A percentile compares a stretch with the other conserved stretches of the same genome.
Evolutionary conservation across 306 rosid species (phyloP).

Genomic region (Ziziphus jujuba): DNA sequence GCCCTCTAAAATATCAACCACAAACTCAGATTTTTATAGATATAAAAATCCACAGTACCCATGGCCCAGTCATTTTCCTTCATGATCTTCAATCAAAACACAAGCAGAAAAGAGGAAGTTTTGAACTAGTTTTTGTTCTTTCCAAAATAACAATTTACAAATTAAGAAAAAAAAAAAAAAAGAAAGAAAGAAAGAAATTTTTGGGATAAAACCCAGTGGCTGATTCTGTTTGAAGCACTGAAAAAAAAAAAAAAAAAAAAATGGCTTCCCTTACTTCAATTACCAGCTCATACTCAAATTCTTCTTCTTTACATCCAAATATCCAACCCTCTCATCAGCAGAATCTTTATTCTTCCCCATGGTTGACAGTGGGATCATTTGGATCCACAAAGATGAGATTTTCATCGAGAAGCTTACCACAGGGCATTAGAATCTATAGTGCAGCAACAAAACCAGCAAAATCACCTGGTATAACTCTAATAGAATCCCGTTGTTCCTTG

Average conservation of each 20-base stretch:
- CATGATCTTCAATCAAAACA: constrained; percentile 9
- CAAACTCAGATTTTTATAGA: constrained; percentile 61
- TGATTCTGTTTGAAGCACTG: constrained; percentile 20
- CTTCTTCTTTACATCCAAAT: constrained; percentile 47
- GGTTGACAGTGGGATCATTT: constrained; percentile 40
- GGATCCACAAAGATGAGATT: constrained; percentile 36
- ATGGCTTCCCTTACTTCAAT: constrained; percentile 68
- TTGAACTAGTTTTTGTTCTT: background rate
- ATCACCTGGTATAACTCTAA: constrained; percentile 65
- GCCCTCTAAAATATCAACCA: constrained; percentile 47
- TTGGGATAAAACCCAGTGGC: constrained; percentile 20
- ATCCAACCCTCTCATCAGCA: constrained; percentile 32
- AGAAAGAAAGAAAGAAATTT: too few relatives aligned
- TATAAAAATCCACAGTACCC: constrained; percentile 42
- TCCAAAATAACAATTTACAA: background rate
- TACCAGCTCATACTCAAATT: constrained; percentile 43
- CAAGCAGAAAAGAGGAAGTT: constrained; percentile 16
- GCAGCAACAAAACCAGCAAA: constrained; percentile 86
- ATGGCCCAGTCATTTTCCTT: constrained; percentile 15
- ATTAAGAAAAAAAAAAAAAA: constrained; percentile 11
- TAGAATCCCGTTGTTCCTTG: background rate
- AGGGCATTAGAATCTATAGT: constrained; percentile 51
- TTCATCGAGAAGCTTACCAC: constrained; percentile 32
- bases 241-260: constrained; percentile 5
- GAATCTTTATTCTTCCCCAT: constrained; percentile 37